Base-by-base conservation (phyloP, 768 basidiomycete genomes). In the Kwoniella pini region DNA sequence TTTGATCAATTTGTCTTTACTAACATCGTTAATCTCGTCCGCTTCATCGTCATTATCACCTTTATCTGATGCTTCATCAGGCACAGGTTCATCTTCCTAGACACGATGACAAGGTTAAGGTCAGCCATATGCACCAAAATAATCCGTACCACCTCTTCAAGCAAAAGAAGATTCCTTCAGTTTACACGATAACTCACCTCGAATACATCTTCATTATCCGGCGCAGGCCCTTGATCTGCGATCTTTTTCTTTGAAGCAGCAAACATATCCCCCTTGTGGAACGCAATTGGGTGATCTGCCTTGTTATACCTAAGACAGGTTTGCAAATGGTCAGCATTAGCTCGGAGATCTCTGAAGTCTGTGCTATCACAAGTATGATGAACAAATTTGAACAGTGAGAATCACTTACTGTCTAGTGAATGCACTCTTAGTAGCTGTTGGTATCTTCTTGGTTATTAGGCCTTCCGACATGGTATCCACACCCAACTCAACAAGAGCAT, bases 191-290 rank as follows among this genome's bases (percentile, higher is more conserved):
- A 9, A 79, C 86, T 72, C 64, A 90, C 88, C 65, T 90, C 91
- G 64, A 87, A 89, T 0, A 87, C 93, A 51, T 98, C 95, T 75
- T 97, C 95, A 19, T 92, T 82, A 79, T 98, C 95, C 0, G 95
- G 92, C 10, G 85, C 85, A 4, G 88, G 84, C 3, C 86, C 89
- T 9, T 52, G 64, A 43, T 79, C 80, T 1, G 85, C 84, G 38
- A 94, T 81, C 70, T 88, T 94, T 84, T 91, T 94, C 75, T 88
- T 91, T 17, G 89, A 88, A 9, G 91, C 80, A 64, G 91, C 89
- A 22, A 76, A 76, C 63, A 83, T 81, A 2, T 78, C 77, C 12
- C 88, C 90, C 70, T 92, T 94, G 79, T 97, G 86, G 84, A 95
- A 98, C 0, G 96, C 86, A 69, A 99, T 89, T 0, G 96, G 96